Evolutionary conservation across 192 early-diverging fungal species (phyloP), one percentile per base, ranked within the genome.

Genomic region (Chytriomyces confervae): DNA sequence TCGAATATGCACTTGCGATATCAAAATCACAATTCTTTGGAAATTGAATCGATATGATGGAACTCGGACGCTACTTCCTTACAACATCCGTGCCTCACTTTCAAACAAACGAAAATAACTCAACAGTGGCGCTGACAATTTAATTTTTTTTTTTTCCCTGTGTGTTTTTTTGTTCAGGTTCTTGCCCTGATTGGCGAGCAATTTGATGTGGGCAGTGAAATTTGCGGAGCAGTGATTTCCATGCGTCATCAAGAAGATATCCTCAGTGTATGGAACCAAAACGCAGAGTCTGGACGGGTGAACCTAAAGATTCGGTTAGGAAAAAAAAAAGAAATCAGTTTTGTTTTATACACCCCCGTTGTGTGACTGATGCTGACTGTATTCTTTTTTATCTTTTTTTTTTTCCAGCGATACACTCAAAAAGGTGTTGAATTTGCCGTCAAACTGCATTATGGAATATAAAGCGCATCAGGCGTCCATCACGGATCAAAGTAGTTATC

Each of bases 221-320:
- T 98, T 50, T 96, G 94, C 82, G 97, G 97, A 29, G 91, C 92
- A 27, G 97, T 98, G 10, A 86, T 98, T 66, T 96, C 95, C 29
- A 96, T 98, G 75, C 87, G 97, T 48, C 93, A 93, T 78, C 90
- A 89, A 8, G 95, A 98, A 81, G 97, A 98, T 77, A 98, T 98
- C 46, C 83, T 98, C 44, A 96, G 95, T 48, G 80, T 98, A 77
- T 98, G 97, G 97, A 97, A 96, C 82, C 89, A 91, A 76, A 92
- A 88, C 8, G 94, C 96, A 16, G 90, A 92, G 5, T 93, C 95
- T 72, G 91, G 92, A 36, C 85, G 91, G 74, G 92, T 93, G 77
- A 96, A 96, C 69, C 50, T 92, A 57, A 91, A 90, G 64, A 98
- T 98, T 72, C 84, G 92, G 93, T 91, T 84, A 71, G 51, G 61